A percentile compares a stretch with the other conserved stretches of the same genome.
These are phyloP conservation scores for Thalassiosira exigua DNA, from an alignment of 352 stramenopile genomes.

Conservation along the genomic window DNA sequence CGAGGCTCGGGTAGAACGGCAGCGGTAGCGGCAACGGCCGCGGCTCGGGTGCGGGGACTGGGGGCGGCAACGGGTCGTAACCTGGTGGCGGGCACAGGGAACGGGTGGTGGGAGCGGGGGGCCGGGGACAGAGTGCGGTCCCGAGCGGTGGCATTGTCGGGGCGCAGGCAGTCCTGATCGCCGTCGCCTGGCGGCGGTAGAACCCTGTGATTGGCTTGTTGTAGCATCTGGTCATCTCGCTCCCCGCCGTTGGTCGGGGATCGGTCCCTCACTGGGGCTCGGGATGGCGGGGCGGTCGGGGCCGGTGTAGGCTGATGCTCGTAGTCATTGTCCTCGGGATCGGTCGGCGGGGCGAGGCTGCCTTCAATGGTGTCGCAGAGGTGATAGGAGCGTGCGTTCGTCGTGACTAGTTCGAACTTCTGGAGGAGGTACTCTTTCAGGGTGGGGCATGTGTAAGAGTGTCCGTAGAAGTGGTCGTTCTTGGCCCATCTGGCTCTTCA, in stretches of 20 bases:
- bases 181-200: too few relatives aligned
- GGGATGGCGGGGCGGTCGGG: not conserved
- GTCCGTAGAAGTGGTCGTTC: constrained; percentile 2
- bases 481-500: not conserved
- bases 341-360: not conserved
- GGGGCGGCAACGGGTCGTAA: too few relatives aligned
- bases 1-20: too few relatives aligned
- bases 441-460: constrained; percentile 17
- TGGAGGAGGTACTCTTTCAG: constrained; percentile 6
- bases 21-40: too few relatives aligned
- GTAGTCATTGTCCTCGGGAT: not conserved
- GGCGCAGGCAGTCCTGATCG: too few relatives aligned
- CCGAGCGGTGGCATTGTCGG: too few relatives aligned
- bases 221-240: not conserved
- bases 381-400: constrained; percentile 15
- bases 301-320: too few relatives aligned
- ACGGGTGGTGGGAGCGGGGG: too few relatives aligned
- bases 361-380: constrained; percentile 2
- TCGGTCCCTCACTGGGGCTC: not conserved
- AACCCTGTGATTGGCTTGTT: not conserved
- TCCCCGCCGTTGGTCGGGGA: not conserved
- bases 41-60: too few relatives aligned
- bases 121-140: too few relatives aligned
- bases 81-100: too few relatives aligned
- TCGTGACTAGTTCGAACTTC: constrained; percentile 9